These are phyloP conservation scores for Ceratobasidium sp. DNA, from an alignment of 1,284 basidiomycete species.

Conservation along the genomic window DNA sequence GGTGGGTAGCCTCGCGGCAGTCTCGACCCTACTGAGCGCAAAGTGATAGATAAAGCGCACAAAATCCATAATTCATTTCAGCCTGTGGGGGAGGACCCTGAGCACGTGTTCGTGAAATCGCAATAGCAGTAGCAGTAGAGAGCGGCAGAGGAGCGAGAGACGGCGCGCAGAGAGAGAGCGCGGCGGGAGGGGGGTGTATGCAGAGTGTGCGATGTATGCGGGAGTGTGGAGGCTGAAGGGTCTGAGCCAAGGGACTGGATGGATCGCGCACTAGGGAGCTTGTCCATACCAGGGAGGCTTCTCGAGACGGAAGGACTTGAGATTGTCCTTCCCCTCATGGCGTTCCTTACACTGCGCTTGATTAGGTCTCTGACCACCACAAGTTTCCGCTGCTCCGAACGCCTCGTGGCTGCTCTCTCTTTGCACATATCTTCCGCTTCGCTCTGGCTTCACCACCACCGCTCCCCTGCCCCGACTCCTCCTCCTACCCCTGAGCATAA, in stretches of 20 bases:
- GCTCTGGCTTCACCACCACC: conserved; percentile 9
- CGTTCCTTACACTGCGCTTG: conserved; percentile 31
- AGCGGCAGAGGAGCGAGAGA: conserved; percentile 15
- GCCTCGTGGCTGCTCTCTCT: conserved; percentile 41
- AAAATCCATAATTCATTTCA: conserved; percentile 42
- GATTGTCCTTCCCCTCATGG: conserved; percentile 42
- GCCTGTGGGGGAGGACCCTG: conserved; percentile 8
- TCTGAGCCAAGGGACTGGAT: conserved; percentile 22
- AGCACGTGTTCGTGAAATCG: conserved; percentile 17
- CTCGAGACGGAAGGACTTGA: conserved; percentile 31
- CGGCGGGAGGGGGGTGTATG: conserved; percentile 51
- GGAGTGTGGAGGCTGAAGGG: neutral
- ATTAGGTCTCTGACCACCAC: conserved; percentile 42
- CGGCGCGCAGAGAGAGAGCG: conserved; percentile 47
- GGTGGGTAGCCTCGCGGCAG: conserved; percentile 43
- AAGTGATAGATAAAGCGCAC: conserved; percentile 27
- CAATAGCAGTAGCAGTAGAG: conserved; percentile 21
- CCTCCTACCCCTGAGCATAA: neutral
- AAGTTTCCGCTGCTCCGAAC: conserved; percentile 9
- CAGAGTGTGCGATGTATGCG: neutral
- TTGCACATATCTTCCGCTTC: conserved; percentile 44
- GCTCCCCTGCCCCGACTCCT: conserved; percentile 41
- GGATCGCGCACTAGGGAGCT: conserved; percentile 34
- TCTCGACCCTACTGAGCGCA: conserved; percentile 44
- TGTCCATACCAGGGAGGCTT: conserved; percentile 43